Percentiles rank a stretch among this genome's conserved stretches.
Evolutionary conservation across 495 filamentous ascomycete genomes (phyloP).

Genomic region (Terfezia boudieri): DNA sequence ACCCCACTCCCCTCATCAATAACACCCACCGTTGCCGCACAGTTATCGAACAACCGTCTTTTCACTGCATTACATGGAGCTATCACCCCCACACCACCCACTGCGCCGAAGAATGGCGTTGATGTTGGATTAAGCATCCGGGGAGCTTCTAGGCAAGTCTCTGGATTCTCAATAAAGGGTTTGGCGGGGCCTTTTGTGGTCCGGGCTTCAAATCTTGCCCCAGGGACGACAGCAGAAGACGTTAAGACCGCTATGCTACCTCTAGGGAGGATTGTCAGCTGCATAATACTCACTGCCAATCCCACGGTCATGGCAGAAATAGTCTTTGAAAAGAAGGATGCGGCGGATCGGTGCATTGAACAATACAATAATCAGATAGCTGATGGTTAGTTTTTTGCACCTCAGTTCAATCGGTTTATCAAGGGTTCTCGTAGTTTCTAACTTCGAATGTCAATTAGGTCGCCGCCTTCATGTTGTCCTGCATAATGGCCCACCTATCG

Average conservation of each 20-base stretch:
- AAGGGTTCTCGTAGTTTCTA: not conserved
- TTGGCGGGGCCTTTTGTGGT: conserved; percentile 64
- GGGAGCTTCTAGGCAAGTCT: conserved; percentile 6
- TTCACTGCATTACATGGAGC: conserved; percentile 18
- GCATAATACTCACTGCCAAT: conserved; percentile 41
- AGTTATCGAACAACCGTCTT: conserved; percentile 19
- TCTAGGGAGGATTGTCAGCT: conserved; percentile 44
- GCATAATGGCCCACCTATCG: conserved; percentile 27
- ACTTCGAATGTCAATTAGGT: conserved; percentile 18
- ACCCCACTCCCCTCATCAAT: conserved; percentile 17
- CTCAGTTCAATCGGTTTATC: not conserved
- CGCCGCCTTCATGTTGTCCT: conserved; percentile 53
- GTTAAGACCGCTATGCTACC: conserved; percentile 70
- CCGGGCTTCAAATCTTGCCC: conserved; percentile 70
- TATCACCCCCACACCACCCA: conserved; percentile 7
- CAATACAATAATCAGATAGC: conserved; percentile 76
- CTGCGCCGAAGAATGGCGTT: conserved; percentile 5
- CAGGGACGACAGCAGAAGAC: conserved; percentile 81
- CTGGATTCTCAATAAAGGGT: conserved; percentile 57
- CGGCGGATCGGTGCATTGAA: conserved; percentile 56
- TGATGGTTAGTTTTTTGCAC: conserved; percentile 35
- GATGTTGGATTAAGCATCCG: not conserved
- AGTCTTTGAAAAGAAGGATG: conserved; percentile 50
- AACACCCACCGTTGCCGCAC: conserved; percentile 14
- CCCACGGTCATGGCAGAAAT: conserved; percentile 78